phyloP scores from a whole-genome alignment of 768 basidiomycete species.

The Mycena olivaceomarginata region DNA sequence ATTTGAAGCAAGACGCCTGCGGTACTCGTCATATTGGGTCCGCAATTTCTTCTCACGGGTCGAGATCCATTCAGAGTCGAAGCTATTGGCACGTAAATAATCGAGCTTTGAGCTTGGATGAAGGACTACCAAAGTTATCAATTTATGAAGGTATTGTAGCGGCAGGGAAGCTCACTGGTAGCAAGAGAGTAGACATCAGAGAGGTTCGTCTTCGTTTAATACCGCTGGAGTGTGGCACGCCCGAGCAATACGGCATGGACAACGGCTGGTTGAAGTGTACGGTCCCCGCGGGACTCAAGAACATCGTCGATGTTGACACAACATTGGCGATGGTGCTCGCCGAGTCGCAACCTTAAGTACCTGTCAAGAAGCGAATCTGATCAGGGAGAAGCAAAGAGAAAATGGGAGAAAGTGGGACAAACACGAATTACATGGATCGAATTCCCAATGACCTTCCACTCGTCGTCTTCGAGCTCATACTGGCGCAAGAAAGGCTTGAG shows the following conservation, averaged over 20 bases:
- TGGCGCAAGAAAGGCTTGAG: slow-evolving; percentile 25
- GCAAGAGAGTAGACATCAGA: background rate
- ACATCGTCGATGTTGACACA: slow-evolving; percentile 44
- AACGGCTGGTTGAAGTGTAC: background rate
- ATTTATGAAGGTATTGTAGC: background rate
- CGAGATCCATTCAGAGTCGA: background rate
- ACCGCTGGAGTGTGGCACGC: background rate
- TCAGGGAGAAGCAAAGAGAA: no score
- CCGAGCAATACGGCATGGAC: no score
- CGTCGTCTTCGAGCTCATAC: background rate
- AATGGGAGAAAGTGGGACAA: background rate
- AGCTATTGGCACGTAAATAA: slow-evolving; percentile 28
- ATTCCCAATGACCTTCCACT: background rate
- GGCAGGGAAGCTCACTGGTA: background rate
- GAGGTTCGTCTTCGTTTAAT: background rate
- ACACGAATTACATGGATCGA: background rate
- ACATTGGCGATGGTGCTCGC: slow-evolving; percentile 44
- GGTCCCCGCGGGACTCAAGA: background rate
- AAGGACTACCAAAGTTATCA: slow-evolving; percentile 25
- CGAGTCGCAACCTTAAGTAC: background rate
- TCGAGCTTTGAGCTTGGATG: slow-evolving; percentile 3
- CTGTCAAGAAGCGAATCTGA: no score
- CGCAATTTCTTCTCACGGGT: background rate
- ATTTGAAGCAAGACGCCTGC: no score
- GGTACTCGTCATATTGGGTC: no score